Conservation (phyloP, 495 filamentous ascomycete species). For the Letharia columbiana region DNA sequence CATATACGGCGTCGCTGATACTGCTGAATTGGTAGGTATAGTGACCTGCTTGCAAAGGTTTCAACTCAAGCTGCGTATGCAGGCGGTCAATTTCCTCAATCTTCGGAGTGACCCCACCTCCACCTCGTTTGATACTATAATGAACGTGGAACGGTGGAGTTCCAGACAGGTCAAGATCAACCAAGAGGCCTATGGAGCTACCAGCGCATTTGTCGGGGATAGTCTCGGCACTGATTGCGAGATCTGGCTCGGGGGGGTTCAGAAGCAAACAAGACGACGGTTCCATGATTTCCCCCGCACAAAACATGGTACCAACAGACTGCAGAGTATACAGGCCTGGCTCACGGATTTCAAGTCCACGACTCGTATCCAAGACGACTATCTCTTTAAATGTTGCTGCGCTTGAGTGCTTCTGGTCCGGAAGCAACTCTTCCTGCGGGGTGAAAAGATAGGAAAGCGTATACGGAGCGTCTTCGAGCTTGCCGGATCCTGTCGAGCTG, state of each 20-base stretch:
- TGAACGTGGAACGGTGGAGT: constrained; percentile 77
- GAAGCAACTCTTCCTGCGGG: constrained; percentile 52
- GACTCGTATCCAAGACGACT: constrained; percentile 40
- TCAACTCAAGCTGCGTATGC: constrained; percentile 72
- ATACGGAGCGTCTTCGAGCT: constrained; percentile 41
- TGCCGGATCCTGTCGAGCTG: constrained; percentile 45
- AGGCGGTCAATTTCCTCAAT: constrained; percentile 51
- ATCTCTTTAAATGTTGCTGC: constrained; percentile 44
- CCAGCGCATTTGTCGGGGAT: constrained; percentile 91
- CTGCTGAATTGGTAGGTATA: constrained; percentile 78
- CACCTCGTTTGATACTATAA: constrained; percentile 59
- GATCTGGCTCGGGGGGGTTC: constrained; percentile 79
- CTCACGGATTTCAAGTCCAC: constrained; percentile 53
- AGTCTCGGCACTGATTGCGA: constrained; percentile 63
- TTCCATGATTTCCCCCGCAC: constrained; percentile 80
- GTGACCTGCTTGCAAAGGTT: constrained; percentile 70
- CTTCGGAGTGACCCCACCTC: constrained; percentile 44
- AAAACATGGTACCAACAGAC: constrained; percentile 67
- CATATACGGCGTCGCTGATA: constrained; percentile 75
- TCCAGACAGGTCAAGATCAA: constrained; percentile 79
- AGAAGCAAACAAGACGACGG: constrained; percentile 82
- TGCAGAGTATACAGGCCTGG: constrained; percentile 79
- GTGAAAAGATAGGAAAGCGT: constrained; percentile 61
- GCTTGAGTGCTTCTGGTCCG: constrained; percentile 53
- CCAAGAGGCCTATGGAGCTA: constrained; percentile 78